phyloP scores from a whole-genome alignment of 495 filamentous ascomycete species.

The Penicillium bovifimosum region DNA sequence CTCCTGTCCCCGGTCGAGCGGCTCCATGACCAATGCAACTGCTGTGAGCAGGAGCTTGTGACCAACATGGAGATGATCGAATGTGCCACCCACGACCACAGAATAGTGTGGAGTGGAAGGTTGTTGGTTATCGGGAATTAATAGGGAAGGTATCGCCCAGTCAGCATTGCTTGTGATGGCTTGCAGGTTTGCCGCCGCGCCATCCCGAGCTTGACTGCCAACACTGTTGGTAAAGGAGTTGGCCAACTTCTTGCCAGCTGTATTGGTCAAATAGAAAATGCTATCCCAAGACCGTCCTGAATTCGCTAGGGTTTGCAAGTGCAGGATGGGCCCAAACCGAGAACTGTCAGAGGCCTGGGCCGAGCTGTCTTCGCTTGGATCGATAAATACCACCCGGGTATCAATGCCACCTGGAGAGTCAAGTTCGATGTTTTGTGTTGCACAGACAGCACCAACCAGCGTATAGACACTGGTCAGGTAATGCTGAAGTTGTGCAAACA shows the following conservation, averaged over 20 bases:
- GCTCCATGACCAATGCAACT: constrained; percentile 62
- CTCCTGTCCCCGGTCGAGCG: constrained; percentile 37
- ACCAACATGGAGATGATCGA: constrained; percentile 94
- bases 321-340: constrained; percentile 55
- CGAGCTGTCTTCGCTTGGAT: constrained; percentile 20
- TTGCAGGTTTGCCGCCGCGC: constrained; percentile 20
- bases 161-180: constrained; percentile 28
- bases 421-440: constrained; percentile 55
- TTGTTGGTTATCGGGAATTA: constrained; percentile 21
- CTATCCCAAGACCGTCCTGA: constrained; percentile 62
- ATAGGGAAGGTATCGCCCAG: constrained; percentile 20
- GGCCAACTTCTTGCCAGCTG: constrained; percentile 45
- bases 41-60: constrained; percentile 92
- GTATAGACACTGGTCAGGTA: constrained; percentile 74
- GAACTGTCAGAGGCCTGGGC: constrained; percentile 17
- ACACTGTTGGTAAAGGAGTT: constrained; percentile 26
- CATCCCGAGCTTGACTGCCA: constrained; percentile 13
- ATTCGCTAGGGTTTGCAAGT: constrained; percentile 58
- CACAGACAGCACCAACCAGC: constrained; percentile 62
- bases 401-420: constrained; percentile 70
- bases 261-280: constrained; percentile 60
- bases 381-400: constrained; percentile 66
- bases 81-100: constrained; percentile 88
- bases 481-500: constrained; percentile 59
- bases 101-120: constrained; percentile 38